phyloP scores from a whole-genome alignment of 768 basidiomycete genomes.

The Auricularia sp. region DNA sequence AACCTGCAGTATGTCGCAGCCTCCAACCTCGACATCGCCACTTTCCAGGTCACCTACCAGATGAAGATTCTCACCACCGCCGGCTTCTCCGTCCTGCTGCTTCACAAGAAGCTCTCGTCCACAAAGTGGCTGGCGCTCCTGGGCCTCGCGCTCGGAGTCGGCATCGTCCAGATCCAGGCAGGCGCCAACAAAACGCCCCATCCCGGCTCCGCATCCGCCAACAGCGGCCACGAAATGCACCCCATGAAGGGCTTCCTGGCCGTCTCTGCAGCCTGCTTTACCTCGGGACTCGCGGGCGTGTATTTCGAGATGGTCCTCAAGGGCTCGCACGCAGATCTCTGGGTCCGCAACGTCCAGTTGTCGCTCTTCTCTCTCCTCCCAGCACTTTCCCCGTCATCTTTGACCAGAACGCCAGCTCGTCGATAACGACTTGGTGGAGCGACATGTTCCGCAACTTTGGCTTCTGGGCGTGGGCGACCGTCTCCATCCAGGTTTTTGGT shows the following conservation, averaged over 20 bases:
- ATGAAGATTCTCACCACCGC: slow-evolving; percentile 97
- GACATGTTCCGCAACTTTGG: slow-evolving; percentile 79
- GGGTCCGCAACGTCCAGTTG: slow-evolving; percentile 95
- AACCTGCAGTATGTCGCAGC: slow-evolving; percentile 93
- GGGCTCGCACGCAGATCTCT: slow-evolving; percentile 78
- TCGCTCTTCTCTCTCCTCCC: slow-evolving; percentile 91
- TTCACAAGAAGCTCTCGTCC: slow-evolving; percentile 62
- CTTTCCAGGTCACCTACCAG: slow-evolving; percentile 94
- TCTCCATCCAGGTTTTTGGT: slow-evolving; percentile 81
- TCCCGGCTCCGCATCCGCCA: neutral
- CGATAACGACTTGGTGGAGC: slow-evolving; percentile 13
- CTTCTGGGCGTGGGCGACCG: slow-evolving; percentile 85
- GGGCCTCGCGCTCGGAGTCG: slow-evolving; percentile 81
- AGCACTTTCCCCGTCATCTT: slow-evolving; percentile 72
- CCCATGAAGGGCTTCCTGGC: slow-evolving; percentile 81
- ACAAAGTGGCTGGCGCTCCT: slow-evolving; percentile 79
- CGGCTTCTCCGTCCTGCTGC: slow-evolving; percentile 72
- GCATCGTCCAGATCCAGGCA: slow-evolving; percentile 85
- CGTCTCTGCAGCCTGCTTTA: slow-evolving; percentile 84
- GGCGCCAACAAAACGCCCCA: slow-evolving; percentile 22
- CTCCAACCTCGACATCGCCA: slow-evolving; percentile 87
- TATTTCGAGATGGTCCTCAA: slow-evolving; percentile 99
- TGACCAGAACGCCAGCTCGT: slow-evolving; percentile 18
- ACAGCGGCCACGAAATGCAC: slow-evolving; percentile 57
- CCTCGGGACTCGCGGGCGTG: slow-evolving; percentile 91